Base-by-base conservation (phyloP, 2,329 filamentous ascomycete species). In the Pseudopyrenochaeta lycopersici region DNA sequence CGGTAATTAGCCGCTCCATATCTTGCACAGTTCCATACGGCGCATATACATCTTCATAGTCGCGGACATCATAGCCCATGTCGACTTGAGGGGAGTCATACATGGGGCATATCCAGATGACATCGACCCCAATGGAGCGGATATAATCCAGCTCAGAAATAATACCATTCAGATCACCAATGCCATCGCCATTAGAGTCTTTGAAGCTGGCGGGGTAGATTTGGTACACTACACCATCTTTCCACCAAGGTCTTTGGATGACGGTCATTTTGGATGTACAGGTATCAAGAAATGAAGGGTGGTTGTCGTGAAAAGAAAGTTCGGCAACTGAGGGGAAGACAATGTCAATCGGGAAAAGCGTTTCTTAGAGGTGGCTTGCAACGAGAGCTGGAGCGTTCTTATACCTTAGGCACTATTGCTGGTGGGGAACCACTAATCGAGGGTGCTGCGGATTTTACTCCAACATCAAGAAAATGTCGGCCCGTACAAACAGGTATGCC, bases 191-290 rank as follows among this genome's bases (percentile, higher is more conserved):
- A 17, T 82, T 85, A 36, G 81, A 82, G 67, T 86, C 84, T 57
- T 84, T 81, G 75, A 87, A 87, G 21, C 82, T 85, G n/a, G 85
- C 81, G 2, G 84, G 84, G 66, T 87, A 88, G 56, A 88, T 81
- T 59, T 88, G 84, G 66, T 88, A 88, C 18, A 87, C 82, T 9
- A 82, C 78, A 45, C 79, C 81, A 67, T 87, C 83, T 61, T 86
- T 86, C 85, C 85, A 87, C 84, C 84, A 87, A 63, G 68, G 68
- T 46, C 68, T 67, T 49, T 68, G 62, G 29, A 60, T 49, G 49
- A 73, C 59, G 15, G 68, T 74, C 71, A 74, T 74, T 21, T 33
- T 59, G 55, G 54, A 6, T n/a, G 14, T 42, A 11, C 1, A 27
- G 29, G 31, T 30, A 46, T 38, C 29, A 12, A 33, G 10, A 33